phyloP scores from a whole-genome alignment of 805 yeast genomes.

The Debaryomyces castellii region DNA sequence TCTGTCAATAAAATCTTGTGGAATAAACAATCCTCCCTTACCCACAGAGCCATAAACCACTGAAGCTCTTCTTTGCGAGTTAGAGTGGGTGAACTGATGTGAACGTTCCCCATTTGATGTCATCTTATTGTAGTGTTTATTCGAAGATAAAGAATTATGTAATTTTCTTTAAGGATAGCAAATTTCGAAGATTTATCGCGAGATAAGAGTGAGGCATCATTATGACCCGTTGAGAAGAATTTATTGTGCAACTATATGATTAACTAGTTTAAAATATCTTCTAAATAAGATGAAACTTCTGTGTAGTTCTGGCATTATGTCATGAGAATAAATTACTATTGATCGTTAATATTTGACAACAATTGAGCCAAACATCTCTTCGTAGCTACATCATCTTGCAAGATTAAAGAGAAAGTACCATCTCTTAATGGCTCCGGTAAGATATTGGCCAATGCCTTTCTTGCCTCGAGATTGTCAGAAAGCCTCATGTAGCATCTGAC shows the following conservation, averaged over 20 bases:
- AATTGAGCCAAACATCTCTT: slow-evolving; percentile 85
- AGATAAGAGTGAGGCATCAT: not conserved
- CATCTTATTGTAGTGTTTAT: not conserved
- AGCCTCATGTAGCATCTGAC: slow-evolving; percentile 90
- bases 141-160: not conserved
- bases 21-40: slow-evolving; percentile 51
- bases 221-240: not conserved
- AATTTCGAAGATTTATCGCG: not conserved
- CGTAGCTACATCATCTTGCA: slow-evolving; percentile 86
- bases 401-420: slow-evolving; percentile 74
- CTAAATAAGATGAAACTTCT: not conserved
- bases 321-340: slow-evolving; percentile 6
- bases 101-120: slow-evolving; percentile 6
- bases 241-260: not conserved
- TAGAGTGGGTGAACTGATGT: slow-evolving; percentile 39
- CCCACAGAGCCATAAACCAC: slow-evolving; percentile 52
- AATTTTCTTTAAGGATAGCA: not conserved
- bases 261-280: not conserved
- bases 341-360: slow-evolving; percentile 56
- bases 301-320: not conserved
- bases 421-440: slow-evolving; percentile 87
- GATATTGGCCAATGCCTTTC: slow-evolving; percentile 78
- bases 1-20: slow-evolving; percentile 42
- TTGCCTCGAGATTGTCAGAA: slow-evolving; percentile 86
- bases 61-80: slow-evolving; percentile 50